A percentile compares a stretch with the other conserved stretches of the same genome.
Evolutionary conservation across 306 rosid genomes (phyloP).

Genomic region (Begonia loranthoides): DNA sequence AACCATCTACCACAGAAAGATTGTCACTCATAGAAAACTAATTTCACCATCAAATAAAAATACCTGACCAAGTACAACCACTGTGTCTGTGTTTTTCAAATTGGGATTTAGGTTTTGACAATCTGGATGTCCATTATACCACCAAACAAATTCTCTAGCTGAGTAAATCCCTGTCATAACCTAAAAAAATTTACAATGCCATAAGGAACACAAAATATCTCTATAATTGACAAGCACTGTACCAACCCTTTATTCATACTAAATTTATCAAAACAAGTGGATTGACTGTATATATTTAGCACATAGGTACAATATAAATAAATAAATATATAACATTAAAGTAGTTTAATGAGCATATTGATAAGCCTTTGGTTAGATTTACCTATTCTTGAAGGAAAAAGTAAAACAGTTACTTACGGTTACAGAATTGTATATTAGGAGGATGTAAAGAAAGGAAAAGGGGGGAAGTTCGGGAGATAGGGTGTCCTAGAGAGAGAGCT

Average conservation of each 20-base stretch:
- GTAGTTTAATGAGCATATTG: slow-evolving; percentile 12
- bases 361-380: too few relatives aligned
- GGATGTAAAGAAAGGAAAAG: too few relatives aligned
- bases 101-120: slow-evolving; percentile 55
- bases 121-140: slow-evolving; percentile 98
- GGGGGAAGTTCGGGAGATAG: too few relatives aligned
- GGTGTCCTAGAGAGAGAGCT: too few relatives aligned
- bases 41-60: not conserved
- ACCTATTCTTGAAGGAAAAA: too few relatives aligned
- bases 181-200: slow-evolving; percentile 15
- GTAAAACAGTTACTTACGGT: too few relatives aligned
- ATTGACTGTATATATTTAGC: not conserved
- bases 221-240: too few relatives aligned
- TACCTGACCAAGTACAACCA: slow-evolving; percentile 96
- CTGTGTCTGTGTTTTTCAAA: slow-evolving; percentile 62
- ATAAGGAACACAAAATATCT: not conserved
- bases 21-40: too few relatives aligned
- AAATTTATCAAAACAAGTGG: slow-evolving; percentile 1
- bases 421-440: too few relatives aligned
- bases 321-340: slow-evolving; percentile 1
- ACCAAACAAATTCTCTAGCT: slow-evolving; percentile 97
- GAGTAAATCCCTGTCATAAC: slow-evolving; percentile 57
- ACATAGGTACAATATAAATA: slow-evolving; percentile 11
- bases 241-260: too few relatives aligned
- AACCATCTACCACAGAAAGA: too few relatives aligned